Evolutionary conservation across 192 early-diverging fungal genomes (phyloP).

Genomic region (Gonapodya prolifera): DNA sequence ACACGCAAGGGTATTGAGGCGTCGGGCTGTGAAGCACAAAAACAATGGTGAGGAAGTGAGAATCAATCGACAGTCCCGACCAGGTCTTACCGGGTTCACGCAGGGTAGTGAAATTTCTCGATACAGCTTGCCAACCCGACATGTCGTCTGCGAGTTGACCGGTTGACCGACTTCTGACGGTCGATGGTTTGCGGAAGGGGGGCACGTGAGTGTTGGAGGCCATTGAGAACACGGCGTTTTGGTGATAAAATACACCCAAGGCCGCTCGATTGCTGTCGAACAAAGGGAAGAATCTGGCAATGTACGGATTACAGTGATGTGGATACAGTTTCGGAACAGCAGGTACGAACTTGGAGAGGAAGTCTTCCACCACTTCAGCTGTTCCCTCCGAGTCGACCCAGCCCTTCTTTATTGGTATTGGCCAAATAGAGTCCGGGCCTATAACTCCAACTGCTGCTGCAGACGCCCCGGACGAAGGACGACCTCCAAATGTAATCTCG

Average conservation of each 20-base stretch:
- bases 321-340: too few relatives aligned
- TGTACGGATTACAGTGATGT: too few relatives aligned
- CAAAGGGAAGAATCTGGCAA: constrained; percentile 3
- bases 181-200: background rate
- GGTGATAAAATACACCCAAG: background rate
- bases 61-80: too few relatives aligned
- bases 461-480: background rate
- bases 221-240: background rate
- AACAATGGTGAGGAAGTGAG: too few relatives aligned
- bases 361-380: background rate
- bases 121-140: background rate
- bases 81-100: background rate
- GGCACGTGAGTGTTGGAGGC: background rate
- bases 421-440: background rate
- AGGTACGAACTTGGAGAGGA: background rate
- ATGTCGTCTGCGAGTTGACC: background rate
- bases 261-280: background rate
- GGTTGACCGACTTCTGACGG: background rate
- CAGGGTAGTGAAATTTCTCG: background rate
- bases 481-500: background rate
- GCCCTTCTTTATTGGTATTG: background rate
- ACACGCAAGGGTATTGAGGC: background rate
- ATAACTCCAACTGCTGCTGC: background rate
- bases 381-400: constrained; percentile 3
- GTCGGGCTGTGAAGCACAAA: too few relatives aligned